phyloP scores from a whole-genome alignment of 768 basidiomycete species.

The Mycena vitilis region DNA sequence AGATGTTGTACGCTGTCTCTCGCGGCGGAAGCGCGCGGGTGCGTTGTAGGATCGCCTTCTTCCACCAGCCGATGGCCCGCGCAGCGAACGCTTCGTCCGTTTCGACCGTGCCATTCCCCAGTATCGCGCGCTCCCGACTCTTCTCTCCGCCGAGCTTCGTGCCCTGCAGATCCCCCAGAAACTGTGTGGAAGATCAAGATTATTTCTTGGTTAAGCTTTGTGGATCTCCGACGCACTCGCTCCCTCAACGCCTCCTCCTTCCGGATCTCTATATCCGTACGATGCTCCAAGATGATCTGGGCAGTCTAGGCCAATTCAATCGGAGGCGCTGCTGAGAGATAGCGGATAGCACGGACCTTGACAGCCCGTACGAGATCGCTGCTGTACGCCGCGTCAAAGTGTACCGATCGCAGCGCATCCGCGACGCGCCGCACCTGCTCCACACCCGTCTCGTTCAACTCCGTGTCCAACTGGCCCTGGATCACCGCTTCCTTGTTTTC shows the following conservation, averaged over 20 bases:
- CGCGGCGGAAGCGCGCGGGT: slow-evolving; percentile 39
- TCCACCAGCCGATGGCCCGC: slow-evolving; percentile 76
- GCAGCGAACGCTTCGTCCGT: slow-evolving; percentile 51
- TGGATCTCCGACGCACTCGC: slow-evolving; percentile 57
- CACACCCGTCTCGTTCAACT: slow-evolving; percentile 70
- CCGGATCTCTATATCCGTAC: slow-evolving; percentile 58
- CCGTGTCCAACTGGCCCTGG: slow-evolving; percentile 82
- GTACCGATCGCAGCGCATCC: slow-evolving; percentile 61
- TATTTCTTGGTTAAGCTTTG: neutral
- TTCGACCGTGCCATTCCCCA: slow-evolving; percentile 52
- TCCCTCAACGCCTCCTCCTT: slow-evolving; percentile 67
- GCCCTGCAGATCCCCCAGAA: slow-evolving; percentile 74
- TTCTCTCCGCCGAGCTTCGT: slow-evolving; percentile 30
- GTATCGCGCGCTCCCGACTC: slow-evolving; percentile 35
- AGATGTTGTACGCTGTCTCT: slow-evolving; percentile 52
- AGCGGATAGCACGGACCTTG: slow-evolving; percentile 57
- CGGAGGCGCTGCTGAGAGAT: neutral
- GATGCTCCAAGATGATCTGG: slow-evolving; percentile 66
- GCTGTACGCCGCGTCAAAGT: slow-evolving; percentile 70
- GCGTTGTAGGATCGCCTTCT: slow-evolving; percentile 51
- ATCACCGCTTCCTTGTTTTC: slow-evolving; percentile 72
- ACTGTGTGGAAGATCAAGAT: slow-evolving; percentile 47
- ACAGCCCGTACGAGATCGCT: slow-evolving; percentile 80
- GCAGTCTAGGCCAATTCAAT: slow-evolving; percentile 64
- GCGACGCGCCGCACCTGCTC: slow-evolving; percentile 70